phyloP scores from a whole-genome alignment of 2,329 filamentous ascomycete species.

The Verticillium nubilum region DNA sequence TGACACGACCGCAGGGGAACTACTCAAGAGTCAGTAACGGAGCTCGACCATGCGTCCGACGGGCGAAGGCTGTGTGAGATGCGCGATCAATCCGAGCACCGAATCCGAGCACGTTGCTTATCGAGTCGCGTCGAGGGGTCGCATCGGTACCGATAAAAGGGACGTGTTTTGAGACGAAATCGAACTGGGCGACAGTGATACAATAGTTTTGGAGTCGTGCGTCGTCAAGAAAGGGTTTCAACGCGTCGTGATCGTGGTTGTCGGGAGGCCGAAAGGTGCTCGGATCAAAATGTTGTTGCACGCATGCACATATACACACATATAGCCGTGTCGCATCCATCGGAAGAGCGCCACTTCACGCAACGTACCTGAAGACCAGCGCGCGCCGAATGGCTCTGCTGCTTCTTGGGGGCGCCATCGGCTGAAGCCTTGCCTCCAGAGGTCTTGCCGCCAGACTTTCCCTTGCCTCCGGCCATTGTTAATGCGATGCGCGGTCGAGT shows the following conservation, averaged over 20 bases:
- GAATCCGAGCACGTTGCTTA: not conserved
- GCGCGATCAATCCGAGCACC: not conserved
- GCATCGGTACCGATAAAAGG: not conserved
- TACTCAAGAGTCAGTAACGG: slow-evolving; percentile 30
- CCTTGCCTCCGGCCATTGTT: slow-evolving; percentile 80
- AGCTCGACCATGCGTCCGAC: not conserved
- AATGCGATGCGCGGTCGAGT: not conserved
- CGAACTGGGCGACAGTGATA: not conserved
- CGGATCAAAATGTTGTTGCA: slow-evolving; percentile 2
- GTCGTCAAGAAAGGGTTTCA: not conserved
- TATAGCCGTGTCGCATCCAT: slow-evolving; percentile 3
- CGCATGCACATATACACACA: slow-evolving; percentile 10
- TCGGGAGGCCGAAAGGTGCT: not conserved
- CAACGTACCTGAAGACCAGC: slow-evolving; percentile 86
- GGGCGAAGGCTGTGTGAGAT: not conserved
- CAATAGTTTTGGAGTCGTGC: not conserved
- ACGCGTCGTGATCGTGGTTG: not conserved
- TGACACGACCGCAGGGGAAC: slow-evolving; percentile 99
- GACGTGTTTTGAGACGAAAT: not conserved
- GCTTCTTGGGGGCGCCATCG: slow-evolving; percentile 79
- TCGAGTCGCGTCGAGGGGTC: not conserved
- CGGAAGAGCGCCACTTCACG: slow-evolving; percentile 1
- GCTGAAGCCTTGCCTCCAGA: slow-evolving; percentile 68
- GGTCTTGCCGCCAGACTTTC: slow-evolving; percentile 89
- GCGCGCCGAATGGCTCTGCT: slow-evolving; percentile 92